Conservation (phyloP, 2,329 filamentous ascomycete species). For the Coniella lustricola region DNA sequence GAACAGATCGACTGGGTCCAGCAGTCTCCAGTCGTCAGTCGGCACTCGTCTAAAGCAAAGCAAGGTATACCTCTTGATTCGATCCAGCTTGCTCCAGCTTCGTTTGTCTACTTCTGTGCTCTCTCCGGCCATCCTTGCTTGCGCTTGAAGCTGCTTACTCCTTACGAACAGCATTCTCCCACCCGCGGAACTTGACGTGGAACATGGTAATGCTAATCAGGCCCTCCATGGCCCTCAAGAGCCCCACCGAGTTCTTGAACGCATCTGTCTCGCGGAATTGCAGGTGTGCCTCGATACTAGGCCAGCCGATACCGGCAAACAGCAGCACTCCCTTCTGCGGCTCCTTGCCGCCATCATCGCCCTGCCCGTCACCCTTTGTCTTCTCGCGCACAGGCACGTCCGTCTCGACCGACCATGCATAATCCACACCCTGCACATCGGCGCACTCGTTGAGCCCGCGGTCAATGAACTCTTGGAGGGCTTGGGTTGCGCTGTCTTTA, state of each 20-base stretch:
- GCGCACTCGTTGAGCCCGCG: conserved; percentile 4
- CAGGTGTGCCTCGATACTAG: conserved; percentile 30
- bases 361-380: too few relatives aligned
- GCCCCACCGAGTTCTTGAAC: conserved; percentile 28
- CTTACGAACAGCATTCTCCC: conserved; percentile 6
- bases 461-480: conserved; percentile 14
- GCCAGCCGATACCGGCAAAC: conserved; percentile 29
- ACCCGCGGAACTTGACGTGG: conserved; percentile 16
- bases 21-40: too few relatives aligned
- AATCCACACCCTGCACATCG: conserved; percentile 13
- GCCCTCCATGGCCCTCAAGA: conserved; percentile 21
- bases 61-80: too few relatives aligned
- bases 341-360: conserved; percentile 18
- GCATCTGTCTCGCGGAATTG: conserved; percentile 27
- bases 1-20: too few relatives aligned
- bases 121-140: background rate
- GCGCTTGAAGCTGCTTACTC: background rate
- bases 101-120: background rate
- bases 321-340: conserved; percentile 22
- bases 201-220: conserved; percentile 18
- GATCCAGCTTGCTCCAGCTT: too few relatives aligned
- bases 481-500: background rate
- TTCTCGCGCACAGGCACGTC: conserved; percentile 24
- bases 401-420: conserved; percentile 27
- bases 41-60: too few relatives aligned